Evolutionary conservation across 2,329 filamentous ascomycete genomes (phyloP).

Genomic region (Diaporthe sp.): DNA sequence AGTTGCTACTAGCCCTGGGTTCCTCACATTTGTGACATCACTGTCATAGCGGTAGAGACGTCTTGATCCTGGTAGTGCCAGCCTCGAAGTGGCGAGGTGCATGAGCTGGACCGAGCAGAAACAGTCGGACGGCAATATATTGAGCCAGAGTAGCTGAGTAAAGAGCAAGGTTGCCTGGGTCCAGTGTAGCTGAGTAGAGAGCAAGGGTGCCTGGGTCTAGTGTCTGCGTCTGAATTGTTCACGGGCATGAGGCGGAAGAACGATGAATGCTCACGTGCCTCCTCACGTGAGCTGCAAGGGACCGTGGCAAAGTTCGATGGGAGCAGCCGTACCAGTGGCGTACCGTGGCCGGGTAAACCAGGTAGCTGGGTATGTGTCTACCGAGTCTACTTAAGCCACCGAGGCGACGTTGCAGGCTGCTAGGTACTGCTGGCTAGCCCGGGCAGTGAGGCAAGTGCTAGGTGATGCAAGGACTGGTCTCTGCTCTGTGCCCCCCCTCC

Average conservation of each 20-base stretch:
- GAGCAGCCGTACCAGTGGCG: neutral
- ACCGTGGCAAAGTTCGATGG: neutral
- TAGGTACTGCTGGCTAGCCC: neutral
- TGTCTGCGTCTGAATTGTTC: neutral
- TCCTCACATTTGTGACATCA: conserved; percentile 8
- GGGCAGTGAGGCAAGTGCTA: neutral
- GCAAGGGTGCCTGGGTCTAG: too few relatives aligned
- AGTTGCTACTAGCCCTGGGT: neutral
- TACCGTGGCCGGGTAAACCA: neutral
- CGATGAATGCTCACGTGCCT: neutral
- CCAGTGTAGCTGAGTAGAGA: neutral
- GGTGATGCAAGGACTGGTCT: neutral
- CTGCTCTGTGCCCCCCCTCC: neutral
- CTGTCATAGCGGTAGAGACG: conserved; percentile 5
- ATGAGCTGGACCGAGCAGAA: neutral
- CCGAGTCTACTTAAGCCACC: neutral
- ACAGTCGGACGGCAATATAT: neutral
- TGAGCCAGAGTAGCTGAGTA: neutral
- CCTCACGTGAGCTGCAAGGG: conserved; percentile 30
- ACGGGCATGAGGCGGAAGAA: neutral
- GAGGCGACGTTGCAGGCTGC: neutral
- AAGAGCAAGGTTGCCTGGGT: neutral
- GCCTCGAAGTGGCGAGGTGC: conserved; percentile 2
- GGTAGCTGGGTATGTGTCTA: neutral
- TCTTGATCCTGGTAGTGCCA: neutral